Conservation (phyloP, 495 filamentous ascomycete species). For the Gamarada debralockiae region DNA sequence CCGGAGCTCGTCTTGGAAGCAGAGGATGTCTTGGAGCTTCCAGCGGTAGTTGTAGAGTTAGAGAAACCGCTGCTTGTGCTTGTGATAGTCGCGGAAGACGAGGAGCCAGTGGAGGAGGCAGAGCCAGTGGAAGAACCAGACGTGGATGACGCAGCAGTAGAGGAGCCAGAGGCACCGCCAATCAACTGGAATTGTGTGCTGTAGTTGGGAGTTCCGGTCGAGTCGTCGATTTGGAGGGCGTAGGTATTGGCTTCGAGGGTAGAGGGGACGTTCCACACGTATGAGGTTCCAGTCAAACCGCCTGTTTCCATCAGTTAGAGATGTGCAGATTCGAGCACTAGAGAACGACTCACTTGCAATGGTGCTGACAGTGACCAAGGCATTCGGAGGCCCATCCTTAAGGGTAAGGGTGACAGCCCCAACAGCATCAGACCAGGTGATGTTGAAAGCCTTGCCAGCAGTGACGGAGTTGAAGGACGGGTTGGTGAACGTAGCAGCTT, state of each 20-base stretch:
- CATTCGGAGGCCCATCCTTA: conserved; percentile 7
- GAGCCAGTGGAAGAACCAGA: background rate
- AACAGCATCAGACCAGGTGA: conserved; percentile 16
- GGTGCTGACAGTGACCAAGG: conserved; percentile 6
- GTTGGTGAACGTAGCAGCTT: conserved; percentile 11
- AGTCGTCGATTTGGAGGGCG: conserved; percentile 15
- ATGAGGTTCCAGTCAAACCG: conserved; percentile 11
- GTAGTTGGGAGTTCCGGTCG: conserved; percentile 12
- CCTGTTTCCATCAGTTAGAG: background rate
- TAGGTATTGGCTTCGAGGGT: conserved; percentile 10
- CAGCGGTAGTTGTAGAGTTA: background rate
- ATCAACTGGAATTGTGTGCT: conserved; percentile 11
- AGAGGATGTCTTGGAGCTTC: background rate
- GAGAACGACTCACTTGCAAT: conserved; percentile 4
- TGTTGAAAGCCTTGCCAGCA: conserved; percentile 7
- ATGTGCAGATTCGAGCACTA: background rate
- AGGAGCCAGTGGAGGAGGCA: background rate
- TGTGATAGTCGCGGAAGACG: background rate
- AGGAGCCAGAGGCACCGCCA: conserved; percentile 4
- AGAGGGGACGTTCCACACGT: conserved; percentile 5
- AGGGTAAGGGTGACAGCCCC: conserved; percentile 12
- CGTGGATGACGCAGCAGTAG: conserved; percentile 5
- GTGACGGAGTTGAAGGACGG: conserved; percentile 6
- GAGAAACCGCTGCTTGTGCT: background rate
- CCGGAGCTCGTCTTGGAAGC: background rate